These are phyloP conservation scores for Boletus edulis DNA, from an alignment of 768 basidiomycete genomes.

Conservation along the genomic window DNA sequence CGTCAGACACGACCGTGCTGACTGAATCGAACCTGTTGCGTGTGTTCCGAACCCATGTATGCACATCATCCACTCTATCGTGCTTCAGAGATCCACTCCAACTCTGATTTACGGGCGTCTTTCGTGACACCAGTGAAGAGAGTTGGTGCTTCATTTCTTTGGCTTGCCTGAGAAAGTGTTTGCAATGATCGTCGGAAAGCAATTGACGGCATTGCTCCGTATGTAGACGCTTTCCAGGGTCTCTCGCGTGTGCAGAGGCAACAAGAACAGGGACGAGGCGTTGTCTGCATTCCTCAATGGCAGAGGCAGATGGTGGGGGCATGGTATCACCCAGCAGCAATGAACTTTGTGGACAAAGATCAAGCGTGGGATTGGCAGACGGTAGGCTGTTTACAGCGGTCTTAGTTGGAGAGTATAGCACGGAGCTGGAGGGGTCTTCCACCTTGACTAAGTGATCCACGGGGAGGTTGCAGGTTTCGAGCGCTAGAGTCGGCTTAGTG, in stretches of 20 bases:
- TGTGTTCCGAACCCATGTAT: constrained; percentile 12
- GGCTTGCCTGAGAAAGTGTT: constrained; percentile 17
- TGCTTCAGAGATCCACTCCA: constrained; percentile 6
- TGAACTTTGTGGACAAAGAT: constrained; percentile 3
- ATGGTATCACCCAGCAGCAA: constrained; percentile 6
- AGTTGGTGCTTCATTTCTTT: constrained; percentile 26
- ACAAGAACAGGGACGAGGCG: constrained; percentile 25
- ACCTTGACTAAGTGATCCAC: constrained; percentile 1
- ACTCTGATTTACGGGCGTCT: not conserved
- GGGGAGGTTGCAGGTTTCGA: constrained; percentile 16
- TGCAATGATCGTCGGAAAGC: constrained; percentile 29
- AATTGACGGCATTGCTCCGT: constrained; percentile 21
- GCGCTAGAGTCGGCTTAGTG: constrained; percentile 7
- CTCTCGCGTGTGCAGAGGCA: constrained; percentile 16
- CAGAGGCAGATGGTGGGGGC: constrained; percentile 4
- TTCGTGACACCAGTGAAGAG: constrained; percentile 6
- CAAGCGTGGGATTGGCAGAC: constrained; percentile 1
- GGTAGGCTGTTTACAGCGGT: constrained; percentile 8
- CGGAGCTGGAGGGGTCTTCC: constrained; percentile 1
- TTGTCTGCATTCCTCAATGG: constrained; percentile 27
- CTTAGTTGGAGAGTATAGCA: constrained; percentile 12
- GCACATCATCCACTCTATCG: constrained; percentile 10
- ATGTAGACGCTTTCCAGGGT: constrained; percentile 9
- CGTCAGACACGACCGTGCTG: constrained; percentile 11
- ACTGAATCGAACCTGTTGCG: constrained; percentile 17